Evolutionary conservation across 2,329 filamentous ascomycete genomes (phyloP).

Genomic region (Microcyclosporella mali): DNA sequence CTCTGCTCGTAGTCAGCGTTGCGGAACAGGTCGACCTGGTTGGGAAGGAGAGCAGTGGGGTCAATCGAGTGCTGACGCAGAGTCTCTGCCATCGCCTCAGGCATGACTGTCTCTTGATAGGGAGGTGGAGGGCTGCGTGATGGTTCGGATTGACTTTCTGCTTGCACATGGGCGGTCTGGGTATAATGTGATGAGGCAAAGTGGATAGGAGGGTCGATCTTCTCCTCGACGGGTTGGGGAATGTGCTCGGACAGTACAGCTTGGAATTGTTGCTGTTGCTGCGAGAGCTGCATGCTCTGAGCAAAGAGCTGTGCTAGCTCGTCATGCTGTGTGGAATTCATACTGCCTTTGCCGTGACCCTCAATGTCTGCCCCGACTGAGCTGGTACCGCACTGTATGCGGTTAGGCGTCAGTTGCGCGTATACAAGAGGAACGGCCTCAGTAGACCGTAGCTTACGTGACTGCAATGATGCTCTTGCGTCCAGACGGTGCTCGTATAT

Average conservation of each 20-base stretch:
- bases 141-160: conserved; percentile 31
- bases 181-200: conserved; percentile 83
- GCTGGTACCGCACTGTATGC: conserved; percentile 38
- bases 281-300: conserved; percentile 61
- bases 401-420: conserved; percentile 18
- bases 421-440: conserved; percentile 12
- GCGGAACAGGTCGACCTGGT: conserved; percentile 72
- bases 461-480: conserved; percentile 39
- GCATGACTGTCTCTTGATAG: conserved; percentile 25
- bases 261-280: conserved; percentile 20
- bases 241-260: conserved; percentile 12
- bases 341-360: conserved; percentile 38
- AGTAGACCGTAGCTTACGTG: conserved; percentile 38
- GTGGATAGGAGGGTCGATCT: conserved; percentile 46
- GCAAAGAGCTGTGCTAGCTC: conserved; percentile 77
- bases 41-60: conserved; percentile 60
- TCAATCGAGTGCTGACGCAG: conserved; percentile 65
- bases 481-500: conserved; percentile 40
- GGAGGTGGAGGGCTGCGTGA: conserved; percentile 28
- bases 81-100: conserved; percentile 36
- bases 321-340: conserved; percentile 60
- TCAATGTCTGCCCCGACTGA: conserved; percentile 40
- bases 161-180: conserved; percentile 57
- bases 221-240: conserved; percentile 15
- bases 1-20: conserved; percentile 67